A percentile compares a stretch with the other conserved stretches of the same genome.
These are phyloP conservation scores for Citrus cavaleriei DNA, from an alignment of 345 rosid genomes.

Conservation along the genomic window DNA sequence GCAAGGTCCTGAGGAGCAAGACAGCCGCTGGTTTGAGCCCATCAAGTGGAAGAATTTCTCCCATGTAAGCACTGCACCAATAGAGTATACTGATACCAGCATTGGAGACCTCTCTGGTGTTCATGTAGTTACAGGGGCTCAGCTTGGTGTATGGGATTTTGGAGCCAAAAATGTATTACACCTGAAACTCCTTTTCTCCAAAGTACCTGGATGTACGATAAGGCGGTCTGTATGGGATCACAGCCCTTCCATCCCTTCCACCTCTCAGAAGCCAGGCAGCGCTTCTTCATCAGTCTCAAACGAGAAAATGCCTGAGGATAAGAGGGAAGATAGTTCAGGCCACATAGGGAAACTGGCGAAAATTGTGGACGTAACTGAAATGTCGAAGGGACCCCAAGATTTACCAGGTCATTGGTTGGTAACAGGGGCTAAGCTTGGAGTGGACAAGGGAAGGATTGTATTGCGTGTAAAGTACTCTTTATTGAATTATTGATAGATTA, in stretches of 20 bases:
- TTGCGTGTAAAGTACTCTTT: constrained; percentile 91
- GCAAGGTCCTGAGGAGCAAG: constrained; percentile 99
- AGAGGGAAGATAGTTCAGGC: constrained; percentile 60
- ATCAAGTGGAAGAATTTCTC: constrained; percentile 99
- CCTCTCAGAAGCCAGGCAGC: constrained; percentile 32
- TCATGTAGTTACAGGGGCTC: constrained; percentile 93
- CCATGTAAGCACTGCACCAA: constrained; percentile 96
- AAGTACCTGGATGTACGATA: constrained; percentile 91
- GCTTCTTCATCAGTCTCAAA: constrained; percentile 61
- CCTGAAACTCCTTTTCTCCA: constrained; percentile 90
- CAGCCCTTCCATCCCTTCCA: constrained; percentile 46
- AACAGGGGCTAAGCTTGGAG: constrained; percentile 97
- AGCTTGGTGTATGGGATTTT: constrained; percentile 93
- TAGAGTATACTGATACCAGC: constrained; percentile 75
- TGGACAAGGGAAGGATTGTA: constrained; percentile 87
- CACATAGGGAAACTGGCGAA: constrained; percentile 62
- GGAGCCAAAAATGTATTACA: constrained; percentile 88
- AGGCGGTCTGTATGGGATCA: constrained; percentile 99
- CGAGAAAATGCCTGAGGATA: constrained; percentile 38
- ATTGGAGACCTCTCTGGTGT: constrained; percentile 95
- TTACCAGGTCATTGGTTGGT: constrained; percentile 98
- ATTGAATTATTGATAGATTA: constrained; percentile 61
- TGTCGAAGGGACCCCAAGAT: constrained; percentile 92
- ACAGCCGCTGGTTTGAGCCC: constrained; percentile 97
- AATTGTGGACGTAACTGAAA: constrained; percentile 78